Evolutionary conservation across 768 basidiomycete genomes (phyloP).

Genomic region (Tulasnella sp.): DNA sequence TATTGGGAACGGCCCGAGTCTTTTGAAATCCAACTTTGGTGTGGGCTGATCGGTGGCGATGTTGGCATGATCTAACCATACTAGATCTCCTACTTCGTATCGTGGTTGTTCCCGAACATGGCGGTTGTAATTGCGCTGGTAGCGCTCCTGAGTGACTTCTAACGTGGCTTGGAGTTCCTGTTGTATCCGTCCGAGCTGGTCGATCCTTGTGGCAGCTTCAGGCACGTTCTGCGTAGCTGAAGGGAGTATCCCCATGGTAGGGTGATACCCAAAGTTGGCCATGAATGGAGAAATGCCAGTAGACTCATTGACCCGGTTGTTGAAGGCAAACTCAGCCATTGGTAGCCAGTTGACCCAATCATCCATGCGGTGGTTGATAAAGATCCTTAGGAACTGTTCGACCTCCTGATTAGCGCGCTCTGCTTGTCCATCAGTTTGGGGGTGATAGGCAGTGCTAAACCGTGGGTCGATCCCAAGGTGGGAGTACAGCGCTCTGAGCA

Average conservation of each 20-base stretch:
- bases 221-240: no score
- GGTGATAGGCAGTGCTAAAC: not conserved
- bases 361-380: no score
- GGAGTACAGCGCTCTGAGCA: not conserved
- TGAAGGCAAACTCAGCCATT: conserved; percentile 7
- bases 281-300: conserved; percentile 22
- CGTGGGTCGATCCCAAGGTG: not conserved
- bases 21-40: no score
- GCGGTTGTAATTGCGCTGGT: not conserved
- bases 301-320: not conserved
- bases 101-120: not conserved
- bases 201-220: no score
- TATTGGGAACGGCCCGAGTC: no score
- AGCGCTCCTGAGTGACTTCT: no score
- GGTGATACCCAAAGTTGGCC: conserved; percentile 19
- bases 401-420: conserved; percentile 6
- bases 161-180: no score
- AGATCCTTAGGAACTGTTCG: no score
- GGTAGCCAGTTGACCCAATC: not conserved
- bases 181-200: not conserved
- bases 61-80: not conserved
- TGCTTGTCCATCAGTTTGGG: no score
- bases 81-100: no score
- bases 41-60: not conserved
- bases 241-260: not conserved